These are phyloP conservation scores for Gilbertella persicaria DNA, from an alignment of 371 early-diverging fungal genomes.

Conservation along the genomic window DNA sequence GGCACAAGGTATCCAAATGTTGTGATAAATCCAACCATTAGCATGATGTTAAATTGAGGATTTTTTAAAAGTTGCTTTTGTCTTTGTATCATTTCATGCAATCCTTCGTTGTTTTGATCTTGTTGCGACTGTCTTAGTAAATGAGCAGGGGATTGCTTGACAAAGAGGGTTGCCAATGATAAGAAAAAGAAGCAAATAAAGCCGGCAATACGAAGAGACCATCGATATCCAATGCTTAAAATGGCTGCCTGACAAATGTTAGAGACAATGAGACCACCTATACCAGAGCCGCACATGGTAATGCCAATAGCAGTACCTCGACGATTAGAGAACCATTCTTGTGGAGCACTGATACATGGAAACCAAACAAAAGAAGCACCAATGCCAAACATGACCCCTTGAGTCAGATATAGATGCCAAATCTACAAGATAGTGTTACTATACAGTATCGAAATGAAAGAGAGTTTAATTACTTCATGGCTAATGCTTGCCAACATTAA, in stretches of 20 bases:
- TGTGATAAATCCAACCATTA: conserved; percentile 27
- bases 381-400: conserved; percentile 71
- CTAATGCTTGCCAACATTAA: conserved; percentile 65
- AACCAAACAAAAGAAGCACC: conserved; percentile 71
- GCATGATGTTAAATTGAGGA: conserved; percentile 21
- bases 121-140: conserved; percentile 25
- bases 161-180: conserved; percentile 42
- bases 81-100: conserved; percentile 23
- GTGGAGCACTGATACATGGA: conserved; percentile 64
- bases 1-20: conserved; percentile 26
- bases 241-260: conserved; percentile 58
- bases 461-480: conserved; percentile 29
- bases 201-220: conserved; percentile 68
- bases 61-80: conserved; percentile 22
- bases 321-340: conserved; percentile 70
- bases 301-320: conserved; percentile 76
- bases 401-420: conserved; percentile 72
- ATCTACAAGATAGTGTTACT: conserved; percentile 16
- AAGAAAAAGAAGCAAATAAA: conserved; percentile 56
- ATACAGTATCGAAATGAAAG: background rate
- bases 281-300: conserved; percentile 65
- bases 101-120: conserved; percentile 21
- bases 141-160: conserved; percentile 40
- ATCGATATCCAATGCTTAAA: conserved; percentile 51
- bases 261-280: conserved; percentile 72